Conservation (phyloP, 2,329 filamentous ascomycete species). For the Erysiphe neolycopersici region DNA sequence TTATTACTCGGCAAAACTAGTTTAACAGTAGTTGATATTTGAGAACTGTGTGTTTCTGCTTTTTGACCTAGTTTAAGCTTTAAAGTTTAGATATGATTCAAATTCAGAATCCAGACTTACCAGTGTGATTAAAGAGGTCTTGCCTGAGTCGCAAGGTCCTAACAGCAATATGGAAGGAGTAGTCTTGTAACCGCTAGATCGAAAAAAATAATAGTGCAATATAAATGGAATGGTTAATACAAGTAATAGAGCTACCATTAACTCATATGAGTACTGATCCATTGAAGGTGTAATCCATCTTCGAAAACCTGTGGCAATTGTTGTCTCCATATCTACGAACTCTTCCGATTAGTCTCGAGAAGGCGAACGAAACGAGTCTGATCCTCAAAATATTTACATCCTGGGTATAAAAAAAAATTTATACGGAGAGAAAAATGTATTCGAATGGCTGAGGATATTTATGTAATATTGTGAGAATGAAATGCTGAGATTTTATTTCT, state of each 20-base stretch:
- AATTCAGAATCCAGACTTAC: conserved; percentile 17
- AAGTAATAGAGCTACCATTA: conserved; percentile 1
- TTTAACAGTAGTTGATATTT: conserved; percentile 27
- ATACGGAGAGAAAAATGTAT: too few species aligned
- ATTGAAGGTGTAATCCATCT: too few species aligned
- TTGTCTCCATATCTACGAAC: too few species aligned
- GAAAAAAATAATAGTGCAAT: conserved; percentile 47
- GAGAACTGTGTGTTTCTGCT: conserved; percentile 28
- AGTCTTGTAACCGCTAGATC: conserved; percentile 33
- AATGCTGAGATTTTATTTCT: too few species aligned
- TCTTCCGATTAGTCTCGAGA: too few species aligned
- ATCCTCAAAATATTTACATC: too few species aligned
- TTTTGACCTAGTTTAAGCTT: conserved; percentile 26
- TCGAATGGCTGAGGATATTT: too few species aligned
- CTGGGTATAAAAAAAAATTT: too few species aligned
- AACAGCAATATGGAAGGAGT: conserved; percentile 56
- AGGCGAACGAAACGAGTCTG: too few species aligned
- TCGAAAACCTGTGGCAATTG: too few species aligned
- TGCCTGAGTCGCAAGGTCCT: conserved; percentile 61
- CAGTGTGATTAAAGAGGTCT: conserved; percentile 66
- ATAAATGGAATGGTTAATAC: conserved; percentile 32
- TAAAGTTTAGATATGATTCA: conserved; percentile 2
- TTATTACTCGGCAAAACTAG: conserved; percentile 26
- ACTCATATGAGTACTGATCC: background rate
- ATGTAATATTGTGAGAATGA: too few species aligned